Percentiles rank a stretch among this genome's conserved stretches.
Evolutionary conservation across 2,329 filamentous ascomycete genomes (phyloP).

Genomic region (Calonectria pauciramosa): DNA sequence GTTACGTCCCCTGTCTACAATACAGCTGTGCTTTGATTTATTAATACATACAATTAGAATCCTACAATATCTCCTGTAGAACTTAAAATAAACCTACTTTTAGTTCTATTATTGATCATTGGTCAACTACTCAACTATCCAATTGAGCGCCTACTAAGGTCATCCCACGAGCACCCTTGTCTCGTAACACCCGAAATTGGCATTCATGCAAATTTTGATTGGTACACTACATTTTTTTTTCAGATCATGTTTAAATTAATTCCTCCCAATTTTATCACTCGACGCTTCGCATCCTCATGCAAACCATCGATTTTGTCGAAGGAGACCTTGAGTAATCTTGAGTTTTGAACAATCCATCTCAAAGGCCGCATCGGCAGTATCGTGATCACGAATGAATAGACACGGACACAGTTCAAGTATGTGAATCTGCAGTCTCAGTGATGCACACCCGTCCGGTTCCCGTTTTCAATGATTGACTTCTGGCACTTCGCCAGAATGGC

Average conservation of each 20-base stretch:
- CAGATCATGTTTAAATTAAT: not conserved
- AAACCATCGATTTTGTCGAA: not conserved
- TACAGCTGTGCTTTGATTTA: not conserved
- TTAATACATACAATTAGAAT: not conserved
- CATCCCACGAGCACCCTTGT: not conserved
- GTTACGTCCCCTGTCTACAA: not conserved
- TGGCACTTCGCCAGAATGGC: conserved; percentile 83
- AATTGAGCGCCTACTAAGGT: not conserved
- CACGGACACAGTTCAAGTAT: not conserved
- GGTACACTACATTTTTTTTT: not conserved
- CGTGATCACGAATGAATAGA: not conserved
- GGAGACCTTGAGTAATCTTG: not conserved
- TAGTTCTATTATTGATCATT: not conserved
- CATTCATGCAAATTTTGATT: not conserved
- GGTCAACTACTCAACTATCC: not conserved
- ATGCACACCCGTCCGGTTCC: not conserved
- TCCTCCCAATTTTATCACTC: not conserved
- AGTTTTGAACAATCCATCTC: not conserved
- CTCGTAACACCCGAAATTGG: not conserved
- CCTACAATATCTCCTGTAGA: not conserved
- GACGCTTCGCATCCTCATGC: not conserved
- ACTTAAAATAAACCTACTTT: not conserved
- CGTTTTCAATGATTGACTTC: conserved; percentile 55
- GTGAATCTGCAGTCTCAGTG: not conserved
- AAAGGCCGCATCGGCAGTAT: not conserved